Base-by-base conservation (phyloP, 1,284 basidiomycete species). In the Puccinia coronata region DNA sequence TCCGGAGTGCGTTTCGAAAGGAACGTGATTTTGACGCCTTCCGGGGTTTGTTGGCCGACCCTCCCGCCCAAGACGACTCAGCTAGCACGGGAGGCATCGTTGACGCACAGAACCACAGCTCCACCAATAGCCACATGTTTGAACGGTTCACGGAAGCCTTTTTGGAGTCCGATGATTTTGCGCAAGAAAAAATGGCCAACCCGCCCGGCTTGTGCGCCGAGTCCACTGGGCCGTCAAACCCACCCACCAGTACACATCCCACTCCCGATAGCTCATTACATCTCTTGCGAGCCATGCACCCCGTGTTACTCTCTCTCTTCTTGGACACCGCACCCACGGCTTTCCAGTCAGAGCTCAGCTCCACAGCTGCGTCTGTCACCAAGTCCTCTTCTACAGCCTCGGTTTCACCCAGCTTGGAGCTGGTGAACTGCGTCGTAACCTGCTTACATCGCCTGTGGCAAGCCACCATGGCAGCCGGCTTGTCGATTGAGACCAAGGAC, bases 321-420 rank as follows among this genome's bases (percentile, higher is more conserved):
- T 89, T 97, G 31, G 95, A 97, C 86, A 90, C 90, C 82, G 93
- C 93, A 0, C 93, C 95, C 1, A 85, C 89, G 12, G 92, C 92
- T 1, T 95, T 96, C 86, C 89, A 91, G 11, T 91, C 91, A 1
- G 84, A 86, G 6, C 61, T 80, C 18, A 55, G 83, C 12, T 65
- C 67, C 25, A 47, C 41, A 20, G 25, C 67, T 5, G n/a, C 6
- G 34, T 82, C 12, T 72, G 82, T 28, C n/a, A 65, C 18, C 63
- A 84, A 0, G 2, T 78, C 83, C 8, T 67, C 83, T 0, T 43
- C 57, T 55, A 65, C 25, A 31, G 39, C 69, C 2, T 34, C 63
- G 14, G 39, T 57, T 49, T 61, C 67, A n/a, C 28, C 39, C n/a
- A 72, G 55, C 28, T 71, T 77, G 36, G 57, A 71, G 70, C 89